These are phyloP conservation scores for Penicillium sp. DNA, from an alignment of 2,329 filamentous ascomycete species.

Conservation along the genomic window DNA sequence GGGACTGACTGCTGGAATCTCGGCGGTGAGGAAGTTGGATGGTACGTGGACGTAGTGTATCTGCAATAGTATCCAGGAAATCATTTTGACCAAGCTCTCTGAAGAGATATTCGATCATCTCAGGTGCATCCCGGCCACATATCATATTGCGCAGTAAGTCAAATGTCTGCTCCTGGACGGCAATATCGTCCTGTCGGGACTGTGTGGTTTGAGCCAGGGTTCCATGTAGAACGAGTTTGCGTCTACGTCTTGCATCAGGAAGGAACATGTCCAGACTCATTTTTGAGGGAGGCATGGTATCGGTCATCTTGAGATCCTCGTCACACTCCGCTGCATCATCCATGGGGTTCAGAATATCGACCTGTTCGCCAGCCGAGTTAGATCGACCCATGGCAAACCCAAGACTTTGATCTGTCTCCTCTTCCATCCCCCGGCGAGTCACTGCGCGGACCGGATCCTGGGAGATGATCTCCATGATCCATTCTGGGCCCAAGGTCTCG, in stretches of 20 bases:
- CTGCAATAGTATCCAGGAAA: slow-evolving; percentile 76
- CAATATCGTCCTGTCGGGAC: slow-evolving; percentile 73
- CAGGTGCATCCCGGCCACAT: slow-evolving; percentile 59
- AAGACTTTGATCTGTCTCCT: slow-evolving; percentile 33
- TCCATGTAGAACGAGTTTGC: slow-evolving; percentile 54
- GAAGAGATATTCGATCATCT: slow-evolving; percentile 85
- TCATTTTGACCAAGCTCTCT: slow-evolving; percentile 71
- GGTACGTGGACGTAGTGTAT: slow-evolving; percentile 65
- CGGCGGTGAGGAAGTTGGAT: slow-evolving; percentile 35
- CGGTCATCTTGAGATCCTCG: slow-evolving; percentile 37
- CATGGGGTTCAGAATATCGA: slow-evolving; percentile 59
- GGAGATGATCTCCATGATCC: slow-evolving; percentile 77
- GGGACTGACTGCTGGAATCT: slow-evolving; percentile 31
- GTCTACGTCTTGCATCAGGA: slow-evolving; percentile 41
- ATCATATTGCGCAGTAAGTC: slow-evolving; percentile 90
- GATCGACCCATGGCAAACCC: slow-evolving; percentile 54
- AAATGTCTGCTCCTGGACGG: slow-evolving; percentile 86
- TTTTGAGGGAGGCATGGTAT: slow-evolving; percentile 44
- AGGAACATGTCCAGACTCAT: slow-evolving; percentile 40
- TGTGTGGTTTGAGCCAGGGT: slow-evolving; percentile 68
- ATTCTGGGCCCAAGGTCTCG: slow-evolving; percentile 72
- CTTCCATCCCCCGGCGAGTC: slow-evolving; percentile 32
- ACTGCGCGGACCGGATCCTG: slow-evolving; percentile 48
- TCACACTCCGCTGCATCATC: slow-evolving; percentile 31
- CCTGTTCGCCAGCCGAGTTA: slow-evolving; percentile 61